phyloP scores from a whole-genome alignment of 2,329 filamentous ascomycete genomes.

The Didymosphaeria variabile region DNA sequence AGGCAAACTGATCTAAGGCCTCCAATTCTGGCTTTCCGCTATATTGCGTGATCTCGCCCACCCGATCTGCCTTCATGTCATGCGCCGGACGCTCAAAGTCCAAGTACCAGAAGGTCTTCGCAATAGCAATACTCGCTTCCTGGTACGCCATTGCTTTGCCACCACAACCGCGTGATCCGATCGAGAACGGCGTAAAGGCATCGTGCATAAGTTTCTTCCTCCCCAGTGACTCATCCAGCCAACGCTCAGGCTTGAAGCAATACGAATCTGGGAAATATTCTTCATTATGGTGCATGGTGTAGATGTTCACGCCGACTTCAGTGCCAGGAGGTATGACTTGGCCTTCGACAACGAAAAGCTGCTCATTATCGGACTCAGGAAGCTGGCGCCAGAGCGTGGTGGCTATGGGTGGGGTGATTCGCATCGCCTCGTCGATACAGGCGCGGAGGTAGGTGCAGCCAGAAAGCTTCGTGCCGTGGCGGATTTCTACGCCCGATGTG shows the following conservation, averaged over 20 bases:
- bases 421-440: constrained; percentile 31
- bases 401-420: constrained; percentile 21
- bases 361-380: background rate
- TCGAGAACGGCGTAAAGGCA: constrained; percentile 19
- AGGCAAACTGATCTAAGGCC: background rate
- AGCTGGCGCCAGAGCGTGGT: constrained; percentile 16
- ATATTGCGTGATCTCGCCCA: background rate
- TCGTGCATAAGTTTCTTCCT: constrained; percentile 7
- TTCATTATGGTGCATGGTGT: constrained; percentile 16
- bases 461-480: constrained; percentile 18
- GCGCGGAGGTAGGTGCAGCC: constrained; percentile 28
- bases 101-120: constrained; percentile 2
- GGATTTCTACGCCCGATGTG: background rate
- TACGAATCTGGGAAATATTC: constrained; percentile 10
- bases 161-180: constrained; percentile 13
- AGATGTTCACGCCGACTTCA: constrained; percentile 20
- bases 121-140: constrained; percentile 6
- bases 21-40: background rate
- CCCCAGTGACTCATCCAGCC: constrained; percentile 1
- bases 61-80: background rate
- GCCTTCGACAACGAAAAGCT: constrained; percentile 19
- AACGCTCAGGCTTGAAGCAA: constrained; percentile 11
- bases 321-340: constrained; percentile 18
- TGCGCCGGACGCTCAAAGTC: background rate
- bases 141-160: constrained; percentile 21